phyloP scores from a whole-genome alignment of 306 rosid species.

The Castanea crenata region DNA sequence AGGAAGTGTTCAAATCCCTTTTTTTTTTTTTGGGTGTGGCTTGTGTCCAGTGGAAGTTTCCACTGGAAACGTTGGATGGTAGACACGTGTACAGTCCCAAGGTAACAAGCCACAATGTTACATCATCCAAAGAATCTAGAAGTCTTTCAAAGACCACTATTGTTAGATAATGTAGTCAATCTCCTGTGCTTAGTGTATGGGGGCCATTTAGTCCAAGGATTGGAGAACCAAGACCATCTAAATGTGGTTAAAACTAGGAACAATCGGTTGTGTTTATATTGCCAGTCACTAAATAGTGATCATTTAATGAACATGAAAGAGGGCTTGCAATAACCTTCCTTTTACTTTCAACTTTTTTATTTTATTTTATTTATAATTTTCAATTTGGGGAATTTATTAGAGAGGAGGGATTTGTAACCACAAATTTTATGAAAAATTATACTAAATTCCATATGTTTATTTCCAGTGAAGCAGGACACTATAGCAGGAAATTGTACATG shows the following conservation, averaged over 20 bases:
- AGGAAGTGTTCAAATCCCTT: no score
- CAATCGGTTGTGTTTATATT: background rate
- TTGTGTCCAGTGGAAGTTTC: no score
- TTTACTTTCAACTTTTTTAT: background rate
- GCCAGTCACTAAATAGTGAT: background rate
- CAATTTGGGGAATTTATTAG: constrained; percentile 1
- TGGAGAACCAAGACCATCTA: constrained; percentile 39
- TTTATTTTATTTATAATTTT: background rate
- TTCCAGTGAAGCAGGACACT: background rate
- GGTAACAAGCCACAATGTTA: constrained; percentile 35
- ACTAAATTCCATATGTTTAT: background rate
- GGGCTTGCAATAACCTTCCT: background rate
- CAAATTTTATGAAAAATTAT: background rate
- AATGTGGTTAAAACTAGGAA: constrained; percentile 29
- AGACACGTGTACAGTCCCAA: constrained; percentile 54
- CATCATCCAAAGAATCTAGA: constrained; percentile 30
- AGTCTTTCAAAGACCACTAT: constrained; percentile 29
- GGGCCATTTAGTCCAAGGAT: constrained; percentile 38
- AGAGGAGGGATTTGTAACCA: background rate
- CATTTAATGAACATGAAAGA: constrained; percentile 10
- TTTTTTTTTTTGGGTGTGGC: no score
- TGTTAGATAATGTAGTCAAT: constrained; percentile 37
- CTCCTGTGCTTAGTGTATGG: constrained; percentile 37
- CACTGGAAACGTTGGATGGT: no score
- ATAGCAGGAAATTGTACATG: background rate